A percentile compares a stretch with the other conserved stretches of the same genome.
phyloP scores from a whole-genome alignment of 176 grass and related monocot genomes.

The Carex scoparia region DNA sequence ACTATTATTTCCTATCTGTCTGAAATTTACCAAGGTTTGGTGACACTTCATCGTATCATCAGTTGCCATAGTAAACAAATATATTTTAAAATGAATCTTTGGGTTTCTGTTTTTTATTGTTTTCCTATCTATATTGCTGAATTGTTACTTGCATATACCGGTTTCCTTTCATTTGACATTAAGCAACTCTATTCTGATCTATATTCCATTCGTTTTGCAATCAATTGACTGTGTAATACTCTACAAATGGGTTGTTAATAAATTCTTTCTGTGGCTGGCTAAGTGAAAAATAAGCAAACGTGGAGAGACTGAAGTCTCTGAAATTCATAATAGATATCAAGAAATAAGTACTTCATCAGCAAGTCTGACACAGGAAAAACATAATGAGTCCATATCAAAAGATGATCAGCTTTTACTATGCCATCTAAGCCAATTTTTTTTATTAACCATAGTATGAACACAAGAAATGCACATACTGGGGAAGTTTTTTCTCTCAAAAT shows the following conservation, averaged over 20 bases:
- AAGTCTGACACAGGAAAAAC: not conserved
- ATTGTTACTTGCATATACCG: not conserved
- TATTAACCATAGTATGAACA: not conserved
- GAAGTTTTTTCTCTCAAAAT: not conserved
- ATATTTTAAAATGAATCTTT: not conserved
- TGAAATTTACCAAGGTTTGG: no score
- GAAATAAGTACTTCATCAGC: not conserved
- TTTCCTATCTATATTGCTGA: not conserved
- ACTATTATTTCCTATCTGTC: no score
- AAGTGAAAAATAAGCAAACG: not conserved
- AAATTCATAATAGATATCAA: not conserved
- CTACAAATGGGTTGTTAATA: not conserved
- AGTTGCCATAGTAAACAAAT: no score
- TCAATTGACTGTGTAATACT: not conserved
- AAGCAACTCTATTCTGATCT: not conserved
- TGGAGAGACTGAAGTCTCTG: not conserved
- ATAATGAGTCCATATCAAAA: not conserved
- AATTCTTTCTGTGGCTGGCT: not conserved
- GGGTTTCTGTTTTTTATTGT: not conserved
- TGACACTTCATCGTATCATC: no score
- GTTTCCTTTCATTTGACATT: not conserved
- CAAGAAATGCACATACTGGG: not conserved
- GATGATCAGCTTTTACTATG: not conserved
- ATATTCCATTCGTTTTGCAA: not conserved
- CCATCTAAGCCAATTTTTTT: not conserved